Percentiles rank a stretch among this genome's conserved stretches.
These are phyloP conservation scores for Glutinoglossum americanum DNA, from an alignment of 495 filamentous ascomycete genomes.

Conservation along the genomic window DNA sequence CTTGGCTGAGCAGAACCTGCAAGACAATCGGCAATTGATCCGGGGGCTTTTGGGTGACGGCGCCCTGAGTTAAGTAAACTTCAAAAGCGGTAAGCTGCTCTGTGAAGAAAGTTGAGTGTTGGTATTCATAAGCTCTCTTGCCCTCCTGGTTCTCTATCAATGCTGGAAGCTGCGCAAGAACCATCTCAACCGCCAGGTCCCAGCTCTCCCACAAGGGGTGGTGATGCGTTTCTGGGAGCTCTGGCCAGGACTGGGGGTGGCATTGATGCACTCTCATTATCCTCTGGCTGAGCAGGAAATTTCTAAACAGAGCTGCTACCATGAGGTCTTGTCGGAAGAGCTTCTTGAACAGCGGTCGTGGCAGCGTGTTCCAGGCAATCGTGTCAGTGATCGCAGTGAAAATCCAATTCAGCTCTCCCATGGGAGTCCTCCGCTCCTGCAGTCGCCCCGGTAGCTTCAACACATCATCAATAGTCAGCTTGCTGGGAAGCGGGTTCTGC, in stretches of 20 bases:
- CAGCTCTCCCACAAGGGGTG: constrained; percentile 94
- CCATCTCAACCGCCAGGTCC: constrained; percentile 94
- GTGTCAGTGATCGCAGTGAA: constrained; percentile 98
- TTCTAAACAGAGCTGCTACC: constrained; percentile 91
- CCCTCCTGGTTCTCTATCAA: constrained; percentile 59
- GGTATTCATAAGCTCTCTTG: constrained; percentile 64
- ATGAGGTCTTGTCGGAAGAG: constrained; percentile 97
- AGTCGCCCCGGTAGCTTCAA: constrained; percentile 63
- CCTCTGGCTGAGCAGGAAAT: constrained; percentile 83
- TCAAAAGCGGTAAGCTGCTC: constrained; percentile 97
- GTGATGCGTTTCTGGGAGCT: constrained; percentile 74
- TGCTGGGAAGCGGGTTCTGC: constrained; percentile 65
- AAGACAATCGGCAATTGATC: constrained; percentile 92
- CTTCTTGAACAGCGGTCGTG: constrained; percentile 78
- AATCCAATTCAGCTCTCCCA: constrained; percentile 97
- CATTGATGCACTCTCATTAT: constrained; percentile 93
- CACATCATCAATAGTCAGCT: constrained; percentile 57
- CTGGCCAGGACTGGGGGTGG: constrained; percentile 72
- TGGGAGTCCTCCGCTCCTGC: constrained; percentile 80
- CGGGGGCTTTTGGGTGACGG: constrained; percentile 62
- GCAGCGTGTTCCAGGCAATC: constrained; percentile 91
- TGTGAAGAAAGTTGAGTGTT: constrained; percentile 87
- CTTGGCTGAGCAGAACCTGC: constrained; percentile 87
- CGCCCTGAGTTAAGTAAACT: constrained; percentile 79
- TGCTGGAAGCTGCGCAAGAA: constrained; percentile 67